phyloP scores from a whole-genome alignment of 768 basidiomycete genomes.

The Leccinum incarnatum region DNA sequence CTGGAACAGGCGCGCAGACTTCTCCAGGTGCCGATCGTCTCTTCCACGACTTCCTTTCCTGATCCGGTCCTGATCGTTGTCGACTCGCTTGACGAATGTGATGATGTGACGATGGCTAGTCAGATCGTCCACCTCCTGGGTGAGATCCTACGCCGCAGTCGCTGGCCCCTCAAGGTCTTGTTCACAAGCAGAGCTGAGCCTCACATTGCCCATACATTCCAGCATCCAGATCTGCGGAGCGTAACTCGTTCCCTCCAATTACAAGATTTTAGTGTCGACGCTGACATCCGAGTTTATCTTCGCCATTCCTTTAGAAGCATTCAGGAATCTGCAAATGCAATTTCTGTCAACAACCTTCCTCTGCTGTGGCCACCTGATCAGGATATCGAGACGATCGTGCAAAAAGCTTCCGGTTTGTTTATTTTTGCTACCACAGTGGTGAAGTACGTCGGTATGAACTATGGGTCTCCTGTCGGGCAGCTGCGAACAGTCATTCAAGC shows the following conservation, averaged over 20 bases:
- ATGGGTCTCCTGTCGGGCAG: constrained; percentile 9
- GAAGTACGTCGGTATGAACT: constrained; percentile 18
- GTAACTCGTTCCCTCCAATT: constrained; percentile 9
- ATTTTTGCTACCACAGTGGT: constrained; percentile 30
- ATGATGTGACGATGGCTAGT: constrained; percentile 19
- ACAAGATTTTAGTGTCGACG: constrained; percentile 21
- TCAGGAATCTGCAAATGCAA: background rate
- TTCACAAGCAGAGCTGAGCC: constrained; percentile 23
- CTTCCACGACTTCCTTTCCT: constrained; percentile 6
- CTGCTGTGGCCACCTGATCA: constrained; percentile 22
- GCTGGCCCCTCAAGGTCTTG: constrained; percentile 25
- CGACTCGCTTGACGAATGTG: constrained; percentile 27
- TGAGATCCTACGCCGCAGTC: constrained; percentile 10
- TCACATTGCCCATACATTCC: constrained; percentile 18
- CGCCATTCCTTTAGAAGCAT: constrained; percentile 19
- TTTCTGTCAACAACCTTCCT: background rate
- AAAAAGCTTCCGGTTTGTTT: constrained; percentile 25
- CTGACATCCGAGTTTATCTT: constrained; percentile 26
- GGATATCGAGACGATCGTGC: constrained; percentile 19
- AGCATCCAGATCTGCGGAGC: constrained; percentile 11
- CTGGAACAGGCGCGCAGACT: constrained; percentile 25
- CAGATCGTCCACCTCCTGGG: constrained; percentile 25
- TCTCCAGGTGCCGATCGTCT: constrained; percentile 19
- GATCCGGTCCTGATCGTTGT: constrained; percentile 22
- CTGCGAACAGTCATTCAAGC: constrained; percentile 12